Evolutionary conservation across 371 early-diverging fungal genomes (phyloP).

Genomic region (Lichtheimia corymbifera): DNA sequence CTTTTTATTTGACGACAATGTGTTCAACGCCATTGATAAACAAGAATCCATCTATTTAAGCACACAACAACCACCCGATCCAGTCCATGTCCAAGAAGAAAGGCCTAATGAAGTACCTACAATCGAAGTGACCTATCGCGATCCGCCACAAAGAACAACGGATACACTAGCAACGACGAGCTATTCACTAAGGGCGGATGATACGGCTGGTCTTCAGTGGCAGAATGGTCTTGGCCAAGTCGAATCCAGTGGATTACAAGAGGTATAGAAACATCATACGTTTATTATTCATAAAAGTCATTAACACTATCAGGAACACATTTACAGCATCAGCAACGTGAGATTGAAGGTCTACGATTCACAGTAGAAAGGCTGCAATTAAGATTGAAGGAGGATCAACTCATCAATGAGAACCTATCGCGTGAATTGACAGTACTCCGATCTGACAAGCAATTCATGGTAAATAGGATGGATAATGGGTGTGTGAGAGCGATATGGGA

Average conservation of each 20-base stretch:
- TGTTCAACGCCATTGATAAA: constrained; percentile 11
- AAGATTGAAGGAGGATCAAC: background rate
- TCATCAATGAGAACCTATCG: background rate
- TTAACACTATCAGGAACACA: background rate
- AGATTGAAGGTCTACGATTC: background rate
- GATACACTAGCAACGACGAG: background rate
- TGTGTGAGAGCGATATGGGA: background rate
- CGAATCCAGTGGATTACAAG: background rate
- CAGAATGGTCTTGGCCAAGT: background rate
- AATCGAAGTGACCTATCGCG: background rate
- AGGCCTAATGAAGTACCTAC: background rate
- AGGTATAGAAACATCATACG: background rate
- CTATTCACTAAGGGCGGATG: background rate
- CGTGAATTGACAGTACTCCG: background rate
- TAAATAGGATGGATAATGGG: background rate
- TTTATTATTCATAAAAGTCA: background rate
- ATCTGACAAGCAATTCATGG: background rate
- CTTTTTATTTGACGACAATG: background rate
- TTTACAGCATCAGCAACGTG: background rate
- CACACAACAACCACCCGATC: constrained; percentile 10
- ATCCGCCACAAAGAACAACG: background rate
- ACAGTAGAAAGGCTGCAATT: background rate
- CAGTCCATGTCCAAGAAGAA: background rate
- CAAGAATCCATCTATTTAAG: constrained; percentile 9
- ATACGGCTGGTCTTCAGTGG: background rate